Base-by-base conservation (phyloP, 768 basidiomycete genomes). In the Boletus fagicola region DNA sequence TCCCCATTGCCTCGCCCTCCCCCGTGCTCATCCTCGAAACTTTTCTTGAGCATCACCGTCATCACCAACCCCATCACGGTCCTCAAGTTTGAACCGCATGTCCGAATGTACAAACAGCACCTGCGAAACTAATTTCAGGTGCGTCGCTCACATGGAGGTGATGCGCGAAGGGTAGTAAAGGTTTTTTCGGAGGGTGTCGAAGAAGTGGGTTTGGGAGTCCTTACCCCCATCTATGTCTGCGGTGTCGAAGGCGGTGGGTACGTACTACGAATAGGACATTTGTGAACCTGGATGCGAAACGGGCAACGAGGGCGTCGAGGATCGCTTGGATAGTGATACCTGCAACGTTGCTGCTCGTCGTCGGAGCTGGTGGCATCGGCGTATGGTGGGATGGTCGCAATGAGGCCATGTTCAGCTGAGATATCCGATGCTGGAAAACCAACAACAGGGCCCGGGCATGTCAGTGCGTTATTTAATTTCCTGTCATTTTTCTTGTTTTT, bases 41-140 rank as follows among this genome's bases (percentile, higher is more conserved):
- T 6, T 26, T 49, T 49, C 42, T 56, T 49, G 35, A 56, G 55
- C 26, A 49, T 56, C 13, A 56, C 42, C 10, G 50, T 44, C 55
- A 56, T 26, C 39, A n/a, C n/a, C n/a, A n/a, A n/a, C n/a, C n/a
- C n/a, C n/a, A n/a, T n/a, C n/a, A n/a, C n/a, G n/a, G n/a, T n/a
- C n/a, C n/a, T n/a, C n/a, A n/a, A n/a, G n/a, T n/a, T n/a, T n/a
- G n/a, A 22, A 36, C 33, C 12, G 30, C 38, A 18, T 6, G 20
- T 51, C 50, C 16, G 51, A 31, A 38, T 38, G 55, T 2, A 33
- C 20, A 16, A 56, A 56, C 54, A 56, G 38, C 15, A 8, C 22
- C 35, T 26, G 12, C 31, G 43, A 56, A 56, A 31, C 55, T 39
- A 0, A 56, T 42, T 22, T 56, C 51, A 5, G n/a, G 43, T 15